Base-by-base conservation (phyloP, 768 basidiomycete genomes). In the Trametes cinnabarina region DNA sequence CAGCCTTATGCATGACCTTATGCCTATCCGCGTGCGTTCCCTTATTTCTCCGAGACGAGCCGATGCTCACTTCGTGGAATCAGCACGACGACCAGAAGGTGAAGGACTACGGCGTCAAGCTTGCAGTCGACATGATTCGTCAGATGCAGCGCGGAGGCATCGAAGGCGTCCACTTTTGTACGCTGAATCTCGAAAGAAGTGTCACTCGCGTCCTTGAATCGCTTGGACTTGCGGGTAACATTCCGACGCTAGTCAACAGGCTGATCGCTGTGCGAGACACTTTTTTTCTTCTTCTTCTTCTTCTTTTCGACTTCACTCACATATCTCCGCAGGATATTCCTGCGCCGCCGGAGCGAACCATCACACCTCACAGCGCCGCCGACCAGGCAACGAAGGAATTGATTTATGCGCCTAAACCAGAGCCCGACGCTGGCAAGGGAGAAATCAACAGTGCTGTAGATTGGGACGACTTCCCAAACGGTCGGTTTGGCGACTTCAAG, bases 401-500 rank as follows among this genome's bases (percentile, higher is more conserved):
- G 41, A 72, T 81, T 37, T 72, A 74, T 8, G 74, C 80, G 17
- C 76, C 82, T n/a, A 58, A 72, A 9, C 72, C 76, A 3, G 81
- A 86, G 9, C 71, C 68, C 0, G 88, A 89, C 60, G 82, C 77
- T 4, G 86, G 88, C 25, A 80, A 82, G 42, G 90, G 88, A 6
- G 90, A 92, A 61, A 74, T 87, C 7, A 91, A 88, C 66, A 82
- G 87, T 62, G 88, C 88, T 0, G 81, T 86, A 1, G 84, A 84
- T 19, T 94, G 92, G 92, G 92, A 94, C 66, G 97, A 99, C 67
- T 98, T 98, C 70, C 97, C 97, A 7, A 99, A 99, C 69, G 97
- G 97, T 34, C 88, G 97, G 10, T 98, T 98, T 71, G 97, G 97
- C 60, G 97, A 98, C 71, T 92, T 90, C 69, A 92, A 97, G 67